Evolutionary conservation across 768 basidiomycete genomes (phyloP).

Genomic region (Podaxis sp.): DNA sequence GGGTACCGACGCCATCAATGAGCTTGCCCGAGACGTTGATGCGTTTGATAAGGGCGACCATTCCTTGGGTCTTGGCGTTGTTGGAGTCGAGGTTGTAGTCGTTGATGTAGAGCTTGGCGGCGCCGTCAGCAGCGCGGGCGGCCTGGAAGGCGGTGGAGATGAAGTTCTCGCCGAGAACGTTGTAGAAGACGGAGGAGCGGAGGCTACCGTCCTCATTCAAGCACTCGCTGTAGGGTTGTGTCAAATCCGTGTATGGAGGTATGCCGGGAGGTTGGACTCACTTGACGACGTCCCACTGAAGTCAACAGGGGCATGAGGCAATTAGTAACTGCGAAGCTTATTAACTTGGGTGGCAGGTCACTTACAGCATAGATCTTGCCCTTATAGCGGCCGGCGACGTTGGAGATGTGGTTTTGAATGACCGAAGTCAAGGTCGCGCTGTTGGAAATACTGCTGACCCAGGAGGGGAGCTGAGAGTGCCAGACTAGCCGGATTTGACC

Average conservation of each 20-base stretch:
- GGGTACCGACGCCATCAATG: conserved; percentile 52
- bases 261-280: conserved; percentile 8
- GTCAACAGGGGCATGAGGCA: neutral
- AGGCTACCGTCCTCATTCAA: conserved; percentile 44
- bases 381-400: conserved; percentile 35
- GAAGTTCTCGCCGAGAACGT: conserved; percentile 41
- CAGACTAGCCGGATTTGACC: conserved; percentile 19
- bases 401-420: conserved; percentile 39
- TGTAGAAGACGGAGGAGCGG: conserved; percentile 38
- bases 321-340: neutral
- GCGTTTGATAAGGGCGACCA: conserved; percentile 42
- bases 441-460: conserved; percentile 30
- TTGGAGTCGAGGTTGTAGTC: conserved; percentile 52
- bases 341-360: neutral
- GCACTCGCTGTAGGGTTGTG: conserved; percentile 29
- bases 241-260: neutral
- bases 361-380: conserved; percentile 32
- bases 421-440: conserved; percentile 30
- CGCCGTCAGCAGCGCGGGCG: conserved; percentile 42
- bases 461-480: conserved; percentile 33
- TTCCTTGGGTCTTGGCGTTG: conserved; percentile 43
- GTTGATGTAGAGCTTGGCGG: conserved; percentile 40
- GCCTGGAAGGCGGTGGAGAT: conserved; percentile 45
- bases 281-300: conserved; percentile 20
- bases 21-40: conserved; percentile 35